Conservation (phyloP, 352 stramenopile species). For the Phytophthora cactorum region DNA sequence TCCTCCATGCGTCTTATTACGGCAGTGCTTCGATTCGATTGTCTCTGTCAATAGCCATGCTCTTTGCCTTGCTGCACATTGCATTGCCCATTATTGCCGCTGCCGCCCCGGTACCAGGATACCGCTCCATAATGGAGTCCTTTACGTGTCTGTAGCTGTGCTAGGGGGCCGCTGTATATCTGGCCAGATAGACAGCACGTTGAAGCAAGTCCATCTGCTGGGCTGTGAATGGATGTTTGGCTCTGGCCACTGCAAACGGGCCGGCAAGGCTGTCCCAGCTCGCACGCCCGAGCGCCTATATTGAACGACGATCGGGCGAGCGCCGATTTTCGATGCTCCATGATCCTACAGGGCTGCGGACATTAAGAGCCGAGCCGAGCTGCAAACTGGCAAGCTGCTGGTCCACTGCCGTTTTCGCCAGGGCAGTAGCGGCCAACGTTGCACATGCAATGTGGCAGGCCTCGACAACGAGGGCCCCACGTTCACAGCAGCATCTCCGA, state of each 20-base stretch:
- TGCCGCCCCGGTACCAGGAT: not conserved
- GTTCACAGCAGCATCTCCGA: too few relatives aligned
- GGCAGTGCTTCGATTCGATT: not conserved
- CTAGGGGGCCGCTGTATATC: not conserved
- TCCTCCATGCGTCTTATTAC: conserved; percentile 6
- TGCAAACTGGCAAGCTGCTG: not conserved
- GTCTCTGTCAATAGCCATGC: not conserved
- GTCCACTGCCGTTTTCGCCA: not conserved
- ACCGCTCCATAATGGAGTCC: not conserved
- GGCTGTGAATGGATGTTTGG: conserved; percentile 20
- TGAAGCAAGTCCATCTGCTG: conserved; percentile 32
- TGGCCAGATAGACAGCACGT: conserved; percentile 10
- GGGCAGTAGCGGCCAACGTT: too few relatives aligned
- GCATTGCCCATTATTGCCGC: not conserved
- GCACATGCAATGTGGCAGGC: not conserved
- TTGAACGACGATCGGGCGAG: conserved; percentile 20
- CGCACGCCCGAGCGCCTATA: conserved; percentile 30
- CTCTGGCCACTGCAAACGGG: conserved; percentile 24
- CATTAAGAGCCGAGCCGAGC: not conserved
- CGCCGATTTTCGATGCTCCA: conserved; percentile 9
- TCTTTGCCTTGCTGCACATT: not conserved
- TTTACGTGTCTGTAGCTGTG: conserved; percentile 5
- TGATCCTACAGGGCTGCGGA: conserved; percentile 11
- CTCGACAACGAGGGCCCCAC: too few relatives aligned
- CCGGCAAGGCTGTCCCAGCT: conserved; percentile 28